phyloP scores from a whole-genome alignment of 2,329 filamentous ascomycete species.

The Fusarium lateritium region DNA sequence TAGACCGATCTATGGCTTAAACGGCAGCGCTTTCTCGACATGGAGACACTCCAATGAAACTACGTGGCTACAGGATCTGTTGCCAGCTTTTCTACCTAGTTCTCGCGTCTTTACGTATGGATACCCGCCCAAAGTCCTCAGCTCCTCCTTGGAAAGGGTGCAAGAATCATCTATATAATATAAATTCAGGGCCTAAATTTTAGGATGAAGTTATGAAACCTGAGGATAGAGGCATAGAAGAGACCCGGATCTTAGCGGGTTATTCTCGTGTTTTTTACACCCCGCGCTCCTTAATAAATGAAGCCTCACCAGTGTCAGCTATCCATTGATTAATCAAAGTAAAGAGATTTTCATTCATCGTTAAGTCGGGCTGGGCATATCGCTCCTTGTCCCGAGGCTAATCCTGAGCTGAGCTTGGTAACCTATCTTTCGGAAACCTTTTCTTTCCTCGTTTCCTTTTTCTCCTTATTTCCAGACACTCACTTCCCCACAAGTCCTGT shows the following conservation, averaged over 20 bases:
- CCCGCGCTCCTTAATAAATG: too few species aligned
- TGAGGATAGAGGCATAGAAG: too few species aligned
- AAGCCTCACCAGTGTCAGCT: too few species aligned
- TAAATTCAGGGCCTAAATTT: too few species aligned
- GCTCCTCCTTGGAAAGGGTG: background rate
- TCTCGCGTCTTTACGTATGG: background rate
- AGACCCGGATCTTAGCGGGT: too few species aligned
- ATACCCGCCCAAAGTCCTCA: background rate
- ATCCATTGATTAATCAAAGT: slow-evolving; percentile 23
- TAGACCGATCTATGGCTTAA: background rate
- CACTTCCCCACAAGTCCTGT: slow-evolving; percentile 9
- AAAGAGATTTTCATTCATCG: slow-evolving; percentile 40
- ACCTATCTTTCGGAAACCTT: slow-evolving; percentile 21
- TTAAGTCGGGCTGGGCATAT: slow-evolving; percentile 24
- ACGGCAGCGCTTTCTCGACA: background rate
- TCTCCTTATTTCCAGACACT: slow-evolving; percentile 1
- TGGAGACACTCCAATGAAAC: background rate
- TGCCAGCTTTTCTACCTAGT: background rate
- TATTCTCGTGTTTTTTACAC: too few species aligned
- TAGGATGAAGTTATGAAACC: too few species aligned
- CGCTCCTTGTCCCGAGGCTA: slow-evolving; percentile 15
- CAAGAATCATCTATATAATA: background rate
- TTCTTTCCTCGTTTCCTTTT: slow-evolving; percentile 16
- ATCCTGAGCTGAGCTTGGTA: slow-evolving; percentile 21
- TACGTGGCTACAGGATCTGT: background rate